phyloP scores from a whole-genome alignment of 805 yeast genomes.

The Starmerella potacharoeniae region DNA sequence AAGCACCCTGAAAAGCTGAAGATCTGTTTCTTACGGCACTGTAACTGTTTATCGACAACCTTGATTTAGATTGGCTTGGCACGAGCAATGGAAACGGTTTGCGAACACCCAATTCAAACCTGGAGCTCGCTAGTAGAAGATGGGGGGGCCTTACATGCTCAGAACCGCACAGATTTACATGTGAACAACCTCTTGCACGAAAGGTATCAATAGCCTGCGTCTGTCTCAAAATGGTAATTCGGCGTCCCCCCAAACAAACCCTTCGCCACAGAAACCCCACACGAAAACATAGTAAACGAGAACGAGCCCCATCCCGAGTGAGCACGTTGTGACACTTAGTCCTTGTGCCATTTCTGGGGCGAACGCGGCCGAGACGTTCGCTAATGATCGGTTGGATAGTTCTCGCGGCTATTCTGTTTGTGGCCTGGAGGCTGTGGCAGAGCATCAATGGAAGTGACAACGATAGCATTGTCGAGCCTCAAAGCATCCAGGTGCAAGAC shows the following conservation, averaged over 20 bases:
- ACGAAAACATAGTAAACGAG: background rate
- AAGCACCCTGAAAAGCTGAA: no score
- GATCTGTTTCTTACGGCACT: no score
- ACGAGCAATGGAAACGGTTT: no score
- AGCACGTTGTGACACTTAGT: background rate
- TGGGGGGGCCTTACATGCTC: no score
- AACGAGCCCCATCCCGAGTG: background rate
- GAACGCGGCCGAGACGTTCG: background rate
- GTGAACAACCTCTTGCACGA: no score
- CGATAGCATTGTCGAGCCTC: slow-evolving; percentile 15
- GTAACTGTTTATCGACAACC: no score
- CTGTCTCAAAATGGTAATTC: no score
- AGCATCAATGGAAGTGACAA: background rate
- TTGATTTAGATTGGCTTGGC: no score
- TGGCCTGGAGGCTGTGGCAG: slow-evolving; percentile 4
- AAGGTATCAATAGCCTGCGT: no score
- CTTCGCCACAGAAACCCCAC: background rate
- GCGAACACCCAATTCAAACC: no score
- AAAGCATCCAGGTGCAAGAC: slow-evolving; percentile 29
- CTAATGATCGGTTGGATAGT: slow-evolving; percentile 7
- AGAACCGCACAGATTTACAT: no score
- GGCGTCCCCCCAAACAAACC: background rate
- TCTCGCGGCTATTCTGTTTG: slow-evolving; percentile 5
- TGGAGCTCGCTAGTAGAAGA: no score
- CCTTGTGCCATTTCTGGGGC: background rate